These are phyloP conservation scores for Vaccinium darrowii DNA, from an alignment of 148 eudicot genomes.

Conservation along the genomic window DNA sequence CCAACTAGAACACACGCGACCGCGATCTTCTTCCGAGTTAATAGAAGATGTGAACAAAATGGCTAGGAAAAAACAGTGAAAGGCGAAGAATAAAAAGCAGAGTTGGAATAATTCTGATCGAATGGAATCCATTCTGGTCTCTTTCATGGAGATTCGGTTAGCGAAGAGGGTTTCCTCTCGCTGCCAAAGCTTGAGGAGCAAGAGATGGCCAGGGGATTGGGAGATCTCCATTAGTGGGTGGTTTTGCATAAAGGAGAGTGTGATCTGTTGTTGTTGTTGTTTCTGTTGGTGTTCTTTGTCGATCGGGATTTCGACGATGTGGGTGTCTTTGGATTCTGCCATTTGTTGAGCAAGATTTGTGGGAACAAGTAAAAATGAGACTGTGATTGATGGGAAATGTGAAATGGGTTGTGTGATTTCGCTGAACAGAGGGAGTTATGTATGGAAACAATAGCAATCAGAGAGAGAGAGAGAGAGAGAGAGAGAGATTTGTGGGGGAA, in stretches of 20 bases:
- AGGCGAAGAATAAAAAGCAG: slow-evolving; percentile 57
- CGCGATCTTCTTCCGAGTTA: background rate
- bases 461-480: background rate
- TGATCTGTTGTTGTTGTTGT: background rate
- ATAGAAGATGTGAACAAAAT: slow-evolving; percentile 52
- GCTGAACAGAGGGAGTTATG: background rate
- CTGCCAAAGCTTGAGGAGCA: slow-evolving; percentile 87
- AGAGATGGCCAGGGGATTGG: slow-evolving; percentile 69
- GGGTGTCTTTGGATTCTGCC: slow-evolving; percentile 49
- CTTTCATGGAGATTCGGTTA: slow-evolving; percentile 41
- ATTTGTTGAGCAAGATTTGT: slow-evolving; percentile 19
- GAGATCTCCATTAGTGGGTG: slow-evolving; percentile 88
- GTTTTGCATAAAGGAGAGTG: slow-evolving; percentile 44
- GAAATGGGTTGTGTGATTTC: background rate
- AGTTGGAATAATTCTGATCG: slow-evolving; percentile 61
- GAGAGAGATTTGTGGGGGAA: background rate
- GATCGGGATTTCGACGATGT: slow-evolving; percentile 68
- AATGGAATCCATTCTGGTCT: slow-evolving; percentile 43
- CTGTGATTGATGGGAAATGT: background rate
- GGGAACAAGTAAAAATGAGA: background rate
- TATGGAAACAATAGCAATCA: background rate
- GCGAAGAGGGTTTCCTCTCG: slow-evolving; percentile 65
- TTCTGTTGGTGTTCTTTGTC: slow-evolving; percentile 42
- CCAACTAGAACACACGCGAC: slow-evolving; percentile 41
- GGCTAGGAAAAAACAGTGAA: slow-evolving; percentile 43